A percentile compares a stretch with the other conserved stretches of the same genome.
Evolutionary conservation across 306 rosid species (phyloP).

Genomic region (Citrullus mucosospermus): DNA sequence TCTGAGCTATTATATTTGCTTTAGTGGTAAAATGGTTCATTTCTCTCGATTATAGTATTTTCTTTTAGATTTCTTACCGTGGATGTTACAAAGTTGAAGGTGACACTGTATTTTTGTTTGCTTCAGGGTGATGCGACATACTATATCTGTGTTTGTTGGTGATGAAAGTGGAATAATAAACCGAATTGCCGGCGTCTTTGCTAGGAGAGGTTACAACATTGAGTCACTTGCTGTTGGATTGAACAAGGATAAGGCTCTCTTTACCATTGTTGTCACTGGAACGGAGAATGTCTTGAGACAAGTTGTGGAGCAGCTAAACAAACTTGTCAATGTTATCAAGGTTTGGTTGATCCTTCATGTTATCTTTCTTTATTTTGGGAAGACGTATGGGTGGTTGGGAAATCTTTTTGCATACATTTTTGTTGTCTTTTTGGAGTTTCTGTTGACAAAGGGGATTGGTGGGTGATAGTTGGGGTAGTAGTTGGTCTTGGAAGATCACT

Average conservation of each 20-base stretch:
- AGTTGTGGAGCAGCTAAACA: constrained; percentile 54
- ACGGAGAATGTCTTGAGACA: constrained; percentile 38
- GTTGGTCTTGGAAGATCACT: background rate
- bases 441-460: background rate
- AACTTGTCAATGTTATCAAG: constrained; percentile 47
- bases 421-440: background rate
- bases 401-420: background rate
- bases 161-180: constrained; percentile 62
- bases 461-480: background rate
- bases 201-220: constrained; percentile 54
- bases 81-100: background rate
- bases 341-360: constrained; percentile 12
- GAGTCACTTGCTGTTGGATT: constrained; percentile 57
- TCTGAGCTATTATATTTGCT: background rate
- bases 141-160: constrained; percentile 55
- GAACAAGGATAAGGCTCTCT: constrained; percentile 51
- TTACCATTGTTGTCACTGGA: constrained; percentile 48
- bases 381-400: background rate
- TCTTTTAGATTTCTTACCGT: background rate
- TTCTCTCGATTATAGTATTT: background rate
- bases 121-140: constrained; percentile 39
- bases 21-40: background rate
- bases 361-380: background rate
- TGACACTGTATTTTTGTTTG: background rate
- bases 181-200: constrained; percentile 55